Evolutionary conservation across 2,329 filamentous ascomycete species (phyloP).

Genomic region (Raffaelea ambrosiae): DNA sequence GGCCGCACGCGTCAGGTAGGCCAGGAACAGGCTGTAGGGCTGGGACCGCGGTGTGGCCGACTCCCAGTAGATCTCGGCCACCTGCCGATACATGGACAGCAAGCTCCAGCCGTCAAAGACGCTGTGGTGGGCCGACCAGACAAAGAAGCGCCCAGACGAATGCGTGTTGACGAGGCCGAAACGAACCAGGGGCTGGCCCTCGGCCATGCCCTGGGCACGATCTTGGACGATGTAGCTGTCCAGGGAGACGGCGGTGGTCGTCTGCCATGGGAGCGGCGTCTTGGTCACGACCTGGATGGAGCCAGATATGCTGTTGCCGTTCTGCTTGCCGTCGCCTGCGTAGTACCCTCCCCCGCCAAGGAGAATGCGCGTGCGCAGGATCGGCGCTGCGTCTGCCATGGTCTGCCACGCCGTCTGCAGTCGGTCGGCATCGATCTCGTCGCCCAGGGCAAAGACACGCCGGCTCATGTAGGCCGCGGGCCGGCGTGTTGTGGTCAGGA

Average conservation of each 20-base stretch:
- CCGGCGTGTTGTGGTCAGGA: conserved; percentile 31
- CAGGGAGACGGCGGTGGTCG: conserved; percentile 19
- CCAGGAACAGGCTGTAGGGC: too few species aligned
- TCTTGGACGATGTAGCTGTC: background rate
- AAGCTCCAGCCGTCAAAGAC: conserved; percentile 50
- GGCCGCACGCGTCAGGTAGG: too few species aligned
- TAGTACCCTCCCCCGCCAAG: conserved; percentile 18
- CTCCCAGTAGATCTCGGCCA: background rate
- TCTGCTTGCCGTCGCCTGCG: too few species aligned
- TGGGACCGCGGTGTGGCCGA: too few species aligned
- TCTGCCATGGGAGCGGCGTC: background rate
- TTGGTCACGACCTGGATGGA: conserved; percentile 41
- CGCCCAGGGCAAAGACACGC: conserved; percentile 31
- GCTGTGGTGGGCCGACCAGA: conserved; percentile 46
- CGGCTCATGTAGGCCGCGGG: conserved; percentile 44
- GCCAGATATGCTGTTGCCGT: too few species aligned
- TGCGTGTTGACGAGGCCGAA: conserved; percentile 33
- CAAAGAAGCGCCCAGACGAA: too few species aligned
- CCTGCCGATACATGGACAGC: conserved; percentile 32
- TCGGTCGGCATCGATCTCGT: background rate
- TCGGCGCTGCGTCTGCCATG: conserved; percentile 10
- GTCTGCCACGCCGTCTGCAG: background rate
- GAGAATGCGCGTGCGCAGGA: conserved; percentile 44
- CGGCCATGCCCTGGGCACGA: conserved; percentile 13
- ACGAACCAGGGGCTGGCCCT: conserved; percentile 36